These are phyloP conservation scores for Hemileccinum rubropunctum DNA, from an alignment of 768 basidiomycete species.

Conservation along the genomic window DNA sequence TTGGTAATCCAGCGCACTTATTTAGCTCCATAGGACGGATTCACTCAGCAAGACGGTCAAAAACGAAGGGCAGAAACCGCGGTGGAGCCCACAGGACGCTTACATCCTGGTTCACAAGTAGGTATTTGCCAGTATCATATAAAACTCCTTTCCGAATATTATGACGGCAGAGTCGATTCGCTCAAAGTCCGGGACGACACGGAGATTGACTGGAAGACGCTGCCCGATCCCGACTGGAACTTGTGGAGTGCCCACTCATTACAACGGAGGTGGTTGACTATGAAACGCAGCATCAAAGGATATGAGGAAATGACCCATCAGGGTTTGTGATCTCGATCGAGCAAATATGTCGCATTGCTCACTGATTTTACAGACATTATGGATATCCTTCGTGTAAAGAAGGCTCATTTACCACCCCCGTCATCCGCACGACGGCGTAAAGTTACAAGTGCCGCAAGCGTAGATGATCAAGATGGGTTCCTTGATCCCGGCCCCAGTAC, in stretches of 20 bases:
- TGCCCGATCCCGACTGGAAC: constrained; percentile 76
- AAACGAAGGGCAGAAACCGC: constrained; percentile 63
- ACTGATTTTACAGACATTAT: constrained; percentile 57
- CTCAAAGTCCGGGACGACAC: constrained; percentile 74
- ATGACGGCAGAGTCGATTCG: constrained; percentile 58
- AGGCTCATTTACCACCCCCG: constrained; percentile 51
- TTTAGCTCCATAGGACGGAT: constrained; percentile 57
- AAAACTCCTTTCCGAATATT: neutral
- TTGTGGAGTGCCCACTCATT: constrained; percentile 79
- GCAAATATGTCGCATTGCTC: constrained; percentile 3
- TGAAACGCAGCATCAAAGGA: constrained; percentile 76
- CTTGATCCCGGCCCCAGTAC: constrained; percentile 19
- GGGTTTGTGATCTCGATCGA: constrained; percentile 43
- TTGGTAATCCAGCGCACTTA: constrained; percentile 1
- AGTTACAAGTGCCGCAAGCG: constrained; percentile 48
- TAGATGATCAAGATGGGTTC: constrained; percentile 40
- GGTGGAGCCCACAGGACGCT: constrained; percentile 76
- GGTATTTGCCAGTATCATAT: neutral
- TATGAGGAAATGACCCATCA: constrained; percentile 78
- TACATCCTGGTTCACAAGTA: constrained; percentile 83
- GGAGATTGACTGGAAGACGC: constrained; percentile 81
- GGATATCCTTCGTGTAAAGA: constrained; percentile 75
- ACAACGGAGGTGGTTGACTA: constrained; percentile 76
- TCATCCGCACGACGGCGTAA: constrained; percentile 45
- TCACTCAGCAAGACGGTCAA: constrained; percentile 69